Evolutionary conservation across 371 early-diverging fungal genomes (phyloP), one percentile per base, ranked within the genome.

Genomic region (Cokeromyces recurvatus): DNA sequence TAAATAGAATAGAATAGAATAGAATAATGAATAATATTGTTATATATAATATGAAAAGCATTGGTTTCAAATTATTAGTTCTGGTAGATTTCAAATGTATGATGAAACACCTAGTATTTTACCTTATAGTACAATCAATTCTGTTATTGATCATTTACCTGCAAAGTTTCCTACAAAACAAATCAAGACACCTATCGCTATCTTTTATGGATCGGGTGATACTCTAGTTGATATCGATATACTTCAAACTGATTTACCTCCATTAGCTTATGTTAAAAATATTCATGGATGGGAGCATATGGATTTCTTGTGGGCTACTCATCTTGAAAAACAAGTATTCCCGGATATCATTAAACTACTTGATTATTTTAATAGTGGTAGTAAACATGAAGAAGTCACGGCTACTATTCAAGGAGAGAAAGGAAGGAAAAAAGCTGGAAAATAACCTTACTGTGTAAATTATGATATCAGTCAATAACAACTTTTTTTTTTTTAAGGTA

Each of bases 41-140:
- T n/a, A 5, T 27, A 27, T 27, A 27, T 11, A 7, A 27, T 27
- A n/a, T 34, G 14, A 34, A 34, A 34, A 81, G 78, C 90, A 90
- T 53, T 89, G 92, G 92, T 93, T 94, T 67, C 94, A 94, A 71
- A 93, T 95, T 53, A 92, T 94, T 35, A 74, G 91, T n/a, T 79
- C 85, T 11, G 84, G 85, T 6, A 60, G 74, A 15, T 88, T 95
- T 51, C 92, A 93, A 55, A 92, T 93, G 90, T 95, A 87, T 51
- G 94, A 95, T 54, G 96, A 95, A 34, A 62, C 82, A 21, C 80
- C 82, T 19, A 79, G 79, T 29, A 50, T 78, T 6, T 46, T 82
- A 8, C 80, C 84, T 12, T 75, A 79, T 17, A 70, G 78, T 12
- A 70, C 62, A 0, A 21, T 51, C 2, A 65, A 53, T 23, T 53